Base-by-base conservation (phyloP, 2,329 filamentous ascomycete species). In the Stagonosporopsis cucurbitacearum region DNA sequence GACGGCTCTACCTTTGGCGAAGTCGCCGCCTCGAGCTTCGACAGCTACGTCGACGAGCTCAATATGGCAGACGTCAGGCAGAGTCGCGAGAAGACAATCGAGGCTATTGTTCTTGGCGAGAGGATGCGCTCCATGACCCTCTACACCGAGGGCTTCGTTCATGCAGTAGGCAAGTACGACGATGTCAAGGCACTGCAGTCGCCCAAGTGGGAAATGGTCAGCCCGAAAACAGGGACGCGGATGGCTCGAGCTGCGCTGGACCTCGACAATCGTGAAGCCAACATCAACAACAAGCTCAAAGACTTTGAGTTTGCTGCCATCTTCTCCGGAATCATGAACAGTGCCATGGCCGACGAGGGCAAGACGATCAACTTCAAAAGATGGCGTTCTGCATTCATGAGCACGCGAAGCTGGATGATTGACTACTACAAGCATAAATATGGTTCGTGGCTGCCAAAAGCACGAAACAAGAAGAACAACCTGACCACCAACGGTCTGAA, bases 231-330 rank as follows among this genome's bases (percentile, higher is more conserved):
- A 0, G 85, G 86, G 41, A 89, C 91, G 64, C 86, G 90, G n/a
- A 80, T 98, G 7, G 91, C 95, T 68, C 86, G 91, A 58, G 89
- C 92, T 1, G 87, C 90, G 45, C 82, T 96, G 64, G 92, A 96
- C 67, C 81, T 98, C 3, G 82, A 89, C 30, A 87, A 86, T 58
- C 86, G 92, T 19, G 84, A 91, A 56, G 83, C 87, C 58, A 87
- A 83, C 49, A 85, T 92, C 62, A 88, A 90, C 61, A 78, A 80
- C 28, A 88, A 90, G 39, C 80, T 98, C n/a, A 87, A 90, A 54
- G 86, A 92, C 58, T 98, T 98, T 65, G 91, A 97, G 28, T 97
- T 96, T 66, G 92, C 93, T 0, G 90, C 91, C 0, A 80, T 98
- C 5, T 98, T 96, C 71, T 86, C 92, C 0, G 95, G 95, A 30